Conservation (phyloP, 257 asterid genomes). For the Nemophila menziesii region DNA sequence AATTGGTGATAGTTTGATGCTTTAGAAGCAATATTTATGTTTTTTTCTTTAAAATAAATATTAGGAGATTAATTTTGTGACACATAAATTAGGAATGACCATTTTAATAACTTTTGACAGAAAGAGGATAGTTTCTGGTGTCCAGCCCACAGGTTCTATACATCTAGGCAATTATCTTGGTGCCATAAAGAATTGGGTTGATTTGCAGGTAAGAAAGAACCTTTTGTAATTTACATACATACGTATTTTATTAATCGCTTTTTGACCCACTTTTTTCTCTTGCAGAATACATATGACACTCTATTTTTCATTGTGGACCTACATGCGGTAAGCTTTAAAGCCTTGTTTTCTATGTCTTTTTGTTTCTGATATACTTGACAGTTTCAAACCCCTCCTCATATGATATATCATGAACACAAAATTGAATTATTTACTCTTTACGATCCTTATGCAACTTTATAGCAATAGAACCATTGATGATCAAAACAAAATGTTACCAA, state of each 20-base stretch:
- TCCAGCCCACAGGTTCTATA: constrained; percentile 98
- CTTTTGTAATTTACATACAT: constrained; percentile 3
- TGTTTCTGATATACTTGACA: constrained; percentile 3
- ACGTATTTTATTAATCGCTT: neutral
- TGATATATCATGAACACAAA: neutral
- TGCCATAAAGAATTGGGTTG: constrained; percentile 89
- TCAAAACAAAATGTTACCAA: neutral
- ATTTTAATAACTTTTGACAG: constrained; percentile 22
- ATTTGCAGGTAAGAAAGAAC: constrained; percentile 54
- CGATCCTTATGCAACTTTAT: no score
- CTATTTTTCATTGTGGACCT: constrained; percentile 96
- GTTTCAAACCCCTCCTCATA: constrained; percentile 6
- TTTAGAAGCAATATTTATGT: neutral
- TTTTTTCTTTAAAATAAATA: neutral
- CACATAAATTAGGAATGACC: constrained; percentile 5
- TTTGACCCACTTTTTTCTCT: constrained; percentile 16
- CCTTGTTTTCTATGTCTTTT: neutral
- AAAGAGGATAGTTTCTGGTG: constrained; percentile 97
- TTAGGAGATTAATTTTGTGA: constrained; percentile 2
- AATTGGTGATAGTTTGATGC: neutral
- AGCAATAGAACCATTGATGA: no score
- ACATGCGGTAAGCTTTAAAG: constrained; percentile 71
- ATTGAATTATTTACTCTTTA: no score
- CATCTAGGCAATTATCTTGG: constrained; percentile 95
- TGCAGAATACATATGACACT: constrained; percentile 84